These are phyloP conservation scores for Strobilomyces dryophilus DNA, from an alignment of 768 basidiomycete species.

Conservation along the genomic window DNA sequence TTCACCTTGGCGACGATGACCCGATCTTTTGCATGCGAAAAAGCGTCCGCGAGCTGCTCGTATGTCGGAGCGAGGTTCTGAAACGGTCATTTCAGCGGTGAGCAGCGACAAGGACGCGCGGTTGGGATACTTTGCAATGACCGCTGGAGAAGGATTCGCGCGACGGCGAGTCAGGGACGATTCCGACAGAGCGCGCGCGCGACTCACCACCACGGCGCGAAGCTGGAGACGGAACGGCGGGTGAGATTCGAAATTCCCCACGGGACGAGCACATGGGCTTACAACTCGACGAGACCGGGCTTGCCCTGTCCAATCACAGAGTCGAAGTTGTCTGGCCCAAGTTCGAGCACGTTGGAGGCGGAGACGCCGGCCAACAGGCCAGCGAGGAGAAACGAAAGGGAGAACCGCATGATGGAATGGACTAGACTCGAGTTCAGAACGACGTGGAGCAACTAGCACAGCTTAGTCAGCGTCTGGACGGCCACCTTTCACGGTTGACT, in stretches of 20 bases:
- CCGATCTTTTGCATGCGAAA: conserved; percentile 69
- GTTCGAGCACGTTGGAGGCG: conserved; percentile 84
- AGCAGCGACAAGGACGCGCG: background rate
- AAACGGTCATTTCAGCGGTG: background rate
- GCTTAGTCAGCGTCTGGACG: conserved; percentile 24
- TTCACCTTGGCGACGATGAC: conserved; percentile 90
- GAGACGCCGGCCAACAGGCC: conserved; percentile 50
- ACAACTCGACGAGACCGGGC: conserved; percentile 91
- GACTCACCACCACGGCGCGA: conserved; percentile 84
- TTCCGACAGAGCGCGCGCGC: background rate
- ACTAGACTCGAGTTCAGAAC: conserved; percentile 10
- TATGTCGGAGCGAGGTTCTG: conserved; percentile 86
- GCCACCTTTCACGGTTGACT: too few species aligned
- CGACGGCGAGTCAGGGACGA: background rate
- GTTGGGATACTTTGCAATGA: conserved; percentile 73
- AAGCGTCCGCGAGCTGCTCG: conserved; percentile 89
- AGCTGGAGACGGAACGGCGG: conserved; percentile 40
- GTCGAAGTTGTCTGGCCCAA: conserved; percentile 74
- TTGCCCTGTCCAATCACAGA: conserved; percentile 69
- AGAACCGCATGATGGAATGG: conserved; percentile 51
- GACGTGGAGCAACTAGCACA: conserved; percentile 26
- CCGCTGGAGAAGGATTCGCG: conserved; percentile 44
- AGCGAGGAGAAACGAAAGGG: conserved; percentile 52
- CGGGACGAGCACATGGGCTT: conserved; percentile 31
- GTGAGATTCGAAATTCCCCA: background rate